These are phyloP conservation scores for Metschnikowia dekortorum DNA, from an alignment of 805 yeast genomes.

Conservation along the genomic window DNA sequence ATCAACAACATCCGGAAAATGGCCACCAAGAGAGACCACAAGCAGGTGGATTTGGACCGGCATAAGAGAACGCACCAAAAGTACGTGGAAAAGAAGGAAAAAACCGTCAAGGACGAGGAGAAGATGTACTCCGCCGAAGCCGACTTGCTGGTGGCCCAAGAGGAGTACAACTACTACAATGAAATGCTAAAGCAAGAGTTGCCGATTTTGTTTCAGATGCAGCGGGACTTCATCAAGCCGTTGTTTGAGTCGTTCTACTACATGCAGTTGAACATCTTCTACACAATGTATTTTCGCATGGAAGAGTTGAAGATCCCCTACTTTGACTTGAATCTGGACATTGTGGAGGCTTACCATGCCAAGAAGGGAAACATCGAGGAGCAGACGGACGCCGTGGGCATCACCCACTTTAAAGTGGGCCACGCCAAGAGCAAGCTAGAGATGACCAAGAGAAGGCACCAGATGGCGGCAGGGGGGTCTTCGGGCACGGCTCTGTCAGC, in stretches of 20 bases:
- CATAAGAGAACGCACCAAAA: slow-evolving; percentile 66
- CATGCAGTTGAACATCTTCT: slow-evolving; percentile 96
- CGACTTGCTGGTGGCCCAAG: slow-evolving; percentile 84
- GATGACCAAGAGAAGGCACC: slow-evolving; percentile 73
- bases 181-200: slow-evolving; percentile 89
- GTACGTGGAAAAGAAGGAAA: slow-evolving; percentile 77
- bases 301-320: slow-evolving; percentile 97
- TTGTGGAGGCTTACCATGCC: slow-evolving; percentile 67
- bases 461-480: slow-evolving; percentile 33
- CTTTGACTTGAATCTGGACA: slow-evolving; percentile 81
- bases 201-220: slow-evolving; percentile 82
- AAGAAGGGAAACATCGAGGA: slow-evolving; percentile 93
- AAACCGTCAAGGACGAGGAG: slow-evolving; percentile 86
- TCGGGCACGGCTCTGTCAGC: slow-evolving; percentile 20
- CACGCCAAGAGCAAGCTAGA: slow-evolving; percentile 84
- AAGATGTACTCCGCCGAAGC: slow-evolving; percentile 84
- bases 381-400: slow-evolving; percentile 80
- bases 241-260: slow-evolving; percentile 90
- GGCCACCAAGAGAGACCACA: slow-evolving; percentile 94
- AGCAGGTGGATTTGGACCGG: slow-evolving; percentile 90
- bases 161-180: slow-evolving; percentile 93
- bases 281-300: slow-evolving; percentile 85
- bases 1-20: slow-evolving; percentile 83
- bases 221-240: slow-evolving; percentile 89
- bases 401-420: slow-evolving; percentile 85